phyloP scores from a whole-genome alignment of 1,284 basidiomycete genomes.

The Kalmanozyma brasiliensis region DNA sequence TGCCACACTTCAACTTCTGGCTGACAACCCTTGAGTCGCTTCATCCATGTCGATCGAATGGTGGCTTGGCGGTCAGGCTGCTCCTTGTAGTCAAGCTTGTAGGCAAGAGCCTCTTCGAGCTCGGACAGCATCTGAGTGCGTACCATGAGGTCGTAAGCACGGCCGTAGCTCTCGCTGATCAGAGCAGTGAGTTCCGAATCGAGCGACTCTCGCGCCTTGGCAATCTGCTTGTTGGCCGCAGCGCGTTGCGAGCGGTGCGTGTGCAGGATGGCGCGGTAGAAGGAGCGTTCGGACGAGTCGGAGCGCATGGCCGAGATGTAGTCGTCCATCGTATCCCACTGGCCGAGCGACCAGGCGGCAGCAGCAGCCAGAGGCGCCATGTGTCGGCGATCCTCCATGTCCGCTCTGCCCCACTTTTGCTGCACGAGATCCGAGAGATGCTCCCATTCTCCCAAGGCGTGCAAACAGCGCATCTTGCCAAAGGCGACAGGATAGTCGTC shows the following conservation, averaged over 20 bases:
- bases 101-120: constrained; percentile 95
- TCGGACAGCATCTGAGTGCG: constrained; percentile 99
- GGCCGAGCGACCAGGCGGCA: constrained; percentile 93
- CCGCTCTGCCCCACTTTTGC: constrained; percentile 86
- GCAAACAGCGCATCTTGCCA: constrained; percentile 94
- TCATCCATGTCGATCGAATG: constrained; percentile 62
- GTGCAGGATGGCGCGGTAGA: constrained; percentile 93
- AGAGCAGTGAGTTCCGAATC: constrained; percentile 92
- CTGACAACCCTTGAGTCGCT: constrained; percentile 91
- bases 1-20: constrained; percentile 99
- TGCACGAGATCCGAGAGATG: constrained; percentile 86
- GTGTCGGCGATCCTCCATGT: constrained; percentile 83
- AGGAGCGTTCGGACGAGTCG: constrained; percentile 92
- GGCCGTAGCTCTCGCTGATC: constrained; percentile 93
- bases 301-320: constrained; percentile 93
- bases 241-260: constrained; percentile 96
- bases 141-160: constrained; percentile 94
- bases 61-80: constrained; percentile 80
- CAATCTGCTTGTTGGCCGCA: constrained; percentile 88
- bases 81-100: constrained; percentile 77
- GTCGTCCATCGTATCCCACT: constrained; percentile 99
- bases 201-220: constrained; percentile 90
- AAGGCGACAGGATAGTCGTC: constrained; percentile 74
- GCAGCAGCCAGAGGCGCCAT: constrained; percentile 97
- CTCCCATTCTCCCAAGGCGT: constrained; percentile 98